Percentiles rank a stretch among this genome's conserved stretches.
phyloP scores from a whole-genome alignment of 2,329 filamentous ascomycete genomes.

The Botrytis medusae region DNA sequence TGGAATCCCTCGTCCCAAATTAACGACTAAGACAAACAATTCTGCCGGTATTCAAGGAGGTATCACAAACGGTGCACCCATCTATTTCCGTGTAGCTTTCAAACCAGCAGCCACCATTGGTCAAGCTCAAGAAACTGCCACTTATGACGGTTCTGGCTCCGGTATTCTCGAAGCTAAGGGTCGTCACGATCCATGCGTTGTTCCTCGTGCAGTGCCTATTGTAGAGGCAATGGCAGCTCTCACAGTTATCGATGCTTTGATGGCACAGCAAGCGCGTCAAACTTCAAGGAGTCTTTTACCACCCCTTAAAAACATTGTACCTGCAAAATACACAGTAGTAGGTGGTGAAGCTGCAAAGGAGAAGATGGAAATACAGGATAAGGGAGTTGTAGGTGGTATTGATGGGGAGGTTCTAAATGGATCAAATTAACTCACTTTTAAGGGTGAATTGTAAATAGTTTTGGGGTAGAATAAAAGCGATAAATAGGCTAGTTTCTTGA shows the following conservation, averaged over 20 bases:
- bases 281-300: constrained; percentile 49
- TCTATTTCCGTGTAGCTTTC: constrained; percentile 95
- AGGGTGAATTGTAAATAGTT: background rate
- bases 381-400: constrained; percentile 23
- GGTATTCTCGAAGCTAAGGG: constrained; percentile 89
- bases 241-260: constrained; percentile 80
- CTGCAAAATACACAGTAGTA: constrained; percentile 28
- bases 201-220: constrained; percentile 76
- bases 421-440: background rate
- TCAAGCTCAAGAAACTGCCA: constrained; percentile 79
- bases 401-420: background rate
- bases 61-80: constrained; percentile 87
- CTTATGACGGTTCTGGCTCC: constrained; percentile 67
- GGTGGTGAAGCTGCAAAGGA: constrained; percentile 26
- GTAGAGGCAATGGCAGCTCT: constrained; percentile 90
- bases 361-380: constrained; percentile 24
- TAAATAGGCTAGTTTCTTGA: background rate
- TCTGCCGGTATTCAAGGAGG: constrained; percentile 93
- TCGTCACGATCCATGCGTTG: constrained; percentile 89
- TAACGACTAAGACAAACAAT: constrained; percentile 91
- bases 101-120: constrained; percentile 94
- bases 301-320: constrained; percentile 39
- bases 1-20: constrained; percentile 55
- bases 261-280: constrained; percentile 72
- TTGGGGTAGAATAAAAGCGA: background rate